Evolutionary conservation across 2,329 filamentous ascomycete genomes (phyloP).

Genomic region (Thermochaetoides dissita): DNA sequence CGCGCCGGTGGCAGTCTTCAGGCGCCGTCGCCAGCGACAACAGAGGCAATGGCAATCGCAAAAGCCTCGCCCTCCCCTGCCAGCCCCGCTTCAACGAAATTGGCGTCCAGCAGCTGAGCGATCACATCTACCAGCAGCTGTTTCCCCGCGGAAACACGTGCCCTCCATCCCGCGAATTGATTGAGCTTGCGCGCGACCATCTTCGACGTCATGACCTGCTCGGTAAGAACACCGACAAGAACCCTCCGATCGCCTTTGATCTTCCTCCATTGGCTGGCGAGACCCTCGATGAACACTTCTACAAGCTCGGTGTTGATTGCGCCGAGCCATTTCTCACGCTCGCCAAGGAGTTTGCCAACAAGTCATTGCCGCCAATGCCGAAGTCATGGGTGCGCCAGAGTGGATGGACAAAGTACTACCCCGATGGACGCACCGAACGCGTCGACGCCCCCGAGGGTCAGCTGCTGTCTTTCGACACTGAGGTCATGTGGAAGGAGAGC

Average conservation of each 20-base stretch:
- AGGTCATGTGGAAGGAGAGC: constrained; percentile 90
- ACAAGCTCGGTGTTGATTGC: constrained; percentile 71
- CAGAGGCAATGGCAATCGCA: constrained; percentile 1
- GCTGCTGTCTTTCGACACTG: constrained; percentile 86
- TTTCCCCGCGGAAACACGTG: constrained; percentile 48
- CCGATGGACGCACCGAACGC: constrained; percentile 54
- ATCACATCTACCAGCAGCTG: constrained; percentile 67
- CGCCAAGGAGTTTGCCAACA: constrained; percentile 60
- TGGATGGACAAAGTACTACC: constrained; percentile 88
- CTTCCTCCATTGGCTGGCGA: constrained; percentile 65
- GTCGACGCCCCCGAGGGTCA: constrained; percentile 66
- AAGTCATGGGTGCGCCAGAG: constrained; percentile 63
- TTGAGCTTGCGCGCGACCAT: constrained; percentile 70
- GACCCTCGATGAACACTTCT: constrained; percentile 86
- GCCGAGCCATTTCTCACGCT: constrained; percentile 69
- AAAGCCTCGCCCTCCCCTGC: constrained; percentile 33
- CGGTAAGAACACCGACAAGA: constrained; percentile 75
- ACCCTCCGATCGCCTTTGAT: constrained; percentile 68
- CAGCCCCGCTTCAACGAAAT: constrained; percentile 76
- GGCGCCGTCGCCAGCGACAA: background rate
- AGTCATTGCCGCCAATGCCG: constrained; percentile 44
- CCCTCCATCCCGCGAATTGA: constrained; percentile 51
- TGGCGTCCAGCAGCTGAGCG: constrained; percentile 84
- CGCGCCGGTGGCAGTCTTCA: constrained; percentile 13
- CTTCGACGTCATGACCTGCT: constrained; percentile 71